Percentiles rank a stretch among this genome's conserved stretches.
phyloP scores from a whole-genome alignment of 805 yeast species.

The Metschnikowia matae region DNA sequence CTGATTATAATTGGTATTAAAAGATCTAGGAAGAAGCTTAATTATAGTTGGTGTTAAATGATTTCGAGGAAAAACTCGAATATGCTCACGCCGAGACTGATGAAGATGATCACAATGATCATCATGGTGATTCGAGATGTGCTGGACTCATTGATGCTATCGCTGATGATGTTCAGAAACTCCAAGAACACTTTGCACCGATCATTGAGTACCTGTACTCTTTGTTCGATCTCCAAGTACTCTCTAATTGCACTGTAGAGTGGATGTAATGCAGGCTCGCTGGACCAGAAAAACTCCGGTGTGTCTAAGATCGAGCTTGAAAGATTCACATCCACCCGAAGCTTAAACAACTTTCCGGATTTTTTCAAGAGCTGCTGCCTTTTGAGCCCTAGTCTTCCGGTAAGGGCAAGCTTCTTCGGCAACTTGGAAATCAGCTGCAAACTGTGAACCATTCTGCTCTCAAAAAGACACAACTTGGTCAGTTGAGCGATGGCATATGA shows the following conservation, averaged over 20 bases:
- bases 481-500: constrained; percentile 97
- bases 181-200: constrained; percentile 91
- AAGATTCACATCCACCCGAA: constrained; percentile 89
- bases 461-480: constrained; percentile 86
- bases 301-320: constrained; percentile 89
- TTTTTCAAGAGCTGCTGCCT: constrained; percentile 82
- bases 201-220: constrained; percentile 91
- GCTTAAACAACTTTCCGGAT: constrained; percentile 84
- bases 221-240: constrained; percentile 88
- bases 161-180: constrained; percentile 87
- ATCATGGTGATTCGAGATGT: constrained; percentile 90
- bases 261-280: constrained; percentile 93
- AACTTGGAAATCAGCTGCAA: constrained; percentile 81
- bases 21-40: neutral
- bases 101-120: constrained; percentile 74
- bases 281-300: constrained; percentile 94
- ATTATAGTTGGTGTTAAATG: constrained; percentile 10
- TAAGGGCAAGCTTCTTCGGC: constrained; percentile 84
- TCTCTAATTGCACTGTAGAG: constrained; percentile 85
- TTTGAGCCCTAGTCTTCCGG: constrained; percentile 81
- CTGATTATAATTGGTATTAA: too few relatives aligned
- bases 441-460: constrained; percentile 82
- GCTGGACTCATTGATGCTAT: constrained; percentile 88
- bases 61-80: constrained; percentile 63
- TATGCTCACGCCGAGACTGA: constrained; percentile 73